Base-by-base conservation (phyloP, 2,329 filamentous ascomycete genomes). In the Pseudocercospora fijiensis region DNA sequence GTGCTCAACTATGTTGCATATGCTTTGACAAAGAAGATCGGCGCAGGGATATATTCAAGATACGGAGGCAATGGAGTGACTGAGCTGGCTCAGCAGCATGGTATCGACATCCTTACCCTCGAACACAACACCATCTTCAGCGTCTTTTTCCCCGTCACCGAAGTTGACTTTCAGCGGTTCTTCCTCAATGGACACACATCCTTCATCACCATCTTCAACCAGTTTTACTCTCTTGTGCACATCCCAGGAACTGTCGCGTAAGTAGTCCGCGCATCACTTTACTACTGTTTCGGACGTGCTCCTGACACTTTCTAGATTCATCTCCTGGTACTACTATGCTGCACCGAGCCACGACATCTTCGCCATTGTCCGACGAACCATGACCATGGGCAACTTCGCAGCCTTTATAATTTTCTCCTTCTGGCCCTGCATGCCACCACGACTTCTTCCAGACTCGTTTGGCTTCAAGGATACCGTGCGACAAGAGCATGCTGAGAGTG, bases 1-100 rank as follows among this genome's bases (percentile, higher is more conserved):
- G 81, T 83, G 49, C 80, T 90, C 69, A 89, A 87, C 71, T 84
- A 87, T 67, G 79, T 83, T 52, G 86, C 88, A 72, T 90, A 90
- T 76, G 80, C 83, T 41, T 78, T 86, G 74, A 88, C 86, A 7
- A 72, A 73, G 65, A 63, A 71, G 57, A 66, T 69, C 16, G 71
- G 71, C 4, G 67, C 66, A 3, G 66, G 65, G n/a, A 24, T 73
- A 51, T 73, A 74, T 60, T 66, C 65, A 18, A 64, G 65, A 24
- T 67, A 70, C 28, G 67, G 64, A n/a, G 80, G 82, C 51, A 79
- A 80, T 16, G 79, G 78, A 11, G 82, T 86, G 28, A 86, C 84
- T 80, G 78, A 85, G 60, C 79, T 83, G 20, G 83, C 85, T 1
- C 81, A 86, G 71, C 78, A 79, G 52, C 83, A 87, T 69, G 85